Conservation (phyloP, 169 alveolate genomes). For the Neospora caninum region DNA sequence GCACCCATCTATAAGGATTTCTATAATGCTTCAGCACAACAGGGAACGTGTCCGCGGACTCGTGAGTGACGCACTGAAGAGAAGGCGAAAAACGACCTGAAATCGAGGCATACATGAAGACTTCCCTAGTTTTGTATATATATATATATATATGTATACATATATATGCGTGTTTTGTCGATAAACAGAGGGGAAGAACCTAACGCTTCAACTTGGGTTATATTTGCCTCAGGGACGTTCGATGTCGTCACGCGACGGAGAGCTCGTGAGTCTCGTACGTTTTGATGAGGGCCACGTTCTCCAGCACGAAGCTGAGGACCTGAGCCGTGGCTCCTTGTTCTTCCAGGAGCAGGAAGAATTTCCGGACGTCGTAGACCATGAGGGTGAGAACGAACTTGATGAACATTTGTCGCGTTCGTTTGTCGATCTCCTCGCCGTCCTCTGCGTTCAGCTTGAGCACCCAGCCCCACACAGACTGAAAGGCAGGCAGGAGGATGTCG, state of each 20-base stretch:
- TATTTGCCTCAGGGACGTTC: too few species aligned
- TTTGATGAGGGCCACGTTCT: conserved; percentile 11
- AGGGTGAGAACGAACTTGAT: conserved; percentile 33
- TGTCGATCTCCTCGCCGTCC: background rate
- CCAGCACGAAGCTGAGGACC: conserved; percentile 14
- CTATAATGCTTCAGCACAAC: too few species aligned
- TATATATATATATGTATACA: background rate
- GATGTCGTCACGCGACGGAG: too few species aligned
- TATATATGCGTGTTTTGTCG: background rate
- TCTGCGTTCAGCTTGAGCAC: conserved; percentile 30
- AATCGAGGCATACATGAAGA: too few species aligned
- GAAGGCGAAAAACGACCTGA: too few species aligned
- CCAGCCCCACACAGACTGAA: conserved; percentile 41
- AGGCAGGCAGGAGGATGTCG: conserved; percentile 28
- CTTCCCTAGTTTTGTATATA: too few species aligned
- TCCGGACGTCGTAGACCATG: conserved; percentile 32
- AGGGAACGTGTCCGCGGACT: too few species aligned
- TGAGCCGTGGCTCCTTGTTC: background rate
- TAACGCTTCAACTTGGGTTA: too few species aligned
- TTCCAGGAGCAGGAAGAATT: conserved; percentile 10
- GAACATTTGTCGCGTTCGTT: conserved; percentile 19
- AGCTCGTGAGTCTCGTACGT: conserved; percentile 50
- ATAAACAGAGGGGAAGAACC: background rate
- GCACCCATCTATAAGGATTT: too few species aligned
- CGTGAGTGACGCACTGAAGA: too few species aligned